Evolutionary conservation across 2,329 filamentous ascomycete genomes (phyloP).

Genomic region (Hymenoscyphus fructigenus): DNA sequence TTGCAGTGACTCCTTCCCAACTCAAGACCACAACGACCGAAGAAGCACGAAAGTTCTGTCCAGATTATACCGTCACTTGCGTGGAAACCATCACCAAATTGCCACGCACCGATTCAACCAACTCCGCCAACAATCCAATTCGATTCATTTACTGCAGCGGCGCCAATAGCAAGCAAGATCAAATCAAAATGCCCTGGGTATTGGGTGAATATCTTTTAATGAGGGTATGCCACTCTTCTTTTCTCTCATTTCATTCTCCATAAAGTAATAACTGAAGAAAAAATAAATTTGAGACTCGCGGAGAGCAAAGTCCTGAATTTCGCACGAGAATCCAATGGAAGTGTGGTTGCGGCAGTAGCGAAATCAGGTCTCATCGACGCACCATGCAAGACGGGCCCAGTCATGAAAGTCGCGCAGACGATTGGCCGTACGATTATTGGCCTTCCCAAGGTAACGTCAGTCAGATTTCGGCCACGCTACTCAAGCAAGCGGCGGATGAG

Average conservation of each 20-base stretch:
- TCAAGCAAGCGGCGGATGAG: conserved; percentile 46
- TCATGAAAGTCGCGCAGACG: conserved; percentile 25
- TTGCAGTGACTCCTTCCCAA: conserved; percentile 45
- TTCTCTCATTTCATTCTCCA: background rate
- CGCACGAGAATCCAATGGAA: conserved; percentile 40
- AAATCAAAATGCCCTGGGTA: conserved; percentile 41
- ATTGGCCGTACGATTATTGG: conserved; percentile 29
- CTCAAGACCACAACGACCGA: conserved; percentile 36
- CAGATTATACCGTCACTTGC: conserved; percentile 39
- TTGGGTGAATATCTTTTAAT: conserved; percentile 45
- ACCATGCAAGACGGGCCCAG: conserved; percentile 24
- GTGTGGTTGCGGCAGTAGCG: conserved; percentile 41
- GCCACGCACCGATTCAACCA: background rate
- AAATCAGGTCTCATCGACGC: conserved; percentile 46
- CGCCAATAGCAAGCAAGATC: conserved; percentile 44
- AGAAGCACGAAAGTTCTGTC: conserved; percentile 43
- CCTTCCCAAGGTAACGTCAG: conserved; percentile 39
- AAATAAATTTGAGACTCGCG: conserved; percentile 43
- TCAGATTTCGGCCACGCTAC: conserved; percentile 44
- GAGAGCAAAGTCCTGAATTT: conserved; percentile 46
- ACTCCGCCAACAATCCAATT: conserved; percentile 35
- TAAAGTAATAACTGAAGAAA: too few relatives aligned
- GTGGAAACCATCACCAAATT: conserved; percentile 38
- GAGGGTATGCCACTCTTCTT: conserved; percentile 41
- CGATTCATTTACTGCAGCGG: conserved; percentile 53